Evolutionary conservation across 2,329 filamentous ascomycete species (phyloP).

Genomic region (Myotisia sp.): DNA sequence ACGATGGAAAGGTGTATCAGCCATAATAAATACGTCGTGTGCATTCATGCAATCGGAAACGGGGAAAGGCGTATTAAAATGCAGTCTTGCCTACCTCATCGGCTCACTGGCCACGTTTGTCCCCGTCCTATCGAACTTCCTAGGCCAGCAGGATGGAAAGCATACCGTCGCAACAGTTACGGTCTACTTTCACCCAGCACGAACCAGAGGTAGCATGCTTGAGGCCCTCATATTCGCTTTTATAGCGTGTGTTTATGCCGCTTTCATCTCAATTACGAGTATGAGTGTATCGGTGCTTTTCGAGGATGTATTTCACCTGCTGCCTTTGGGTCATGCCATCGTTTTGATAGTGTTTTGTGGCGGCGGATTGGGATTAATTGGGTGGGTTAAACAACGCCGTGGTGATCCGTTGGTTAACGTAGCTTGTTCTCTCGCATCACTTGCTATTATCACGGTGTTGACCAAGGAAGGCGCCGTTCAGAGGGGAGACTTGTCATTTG

Average conservation of each 20-base stretch:
- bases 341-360: constrained; percentile 75
- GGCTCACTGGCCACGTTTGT: constrained; percentile 79
- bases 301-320: constrained; percentile 49
- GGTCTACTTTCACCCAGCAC: constrained; percentile 85
- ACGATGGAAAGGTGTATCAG: constrained; percentile 19
- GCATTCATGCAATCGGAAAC: constrained; percentile 55
- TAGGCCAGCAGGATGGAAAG: constrained; percentile 79
- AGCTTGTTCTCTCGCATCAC: constrained; percentile 68
- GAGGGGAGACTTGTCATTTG: constrained; percentile 62
- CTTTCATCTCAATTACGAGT: constrained; percentile 61
- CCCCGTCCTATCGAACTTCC: constrained; percentile 52
- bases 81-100: constrained; percentile 74
- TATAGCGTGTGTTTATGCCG: constrained; percentile 64
- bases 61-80: constrained; percentile 74
- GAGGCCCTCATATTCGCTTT: constrained; percentile 67
- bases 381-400: constrained; percentile 70
- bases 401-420: constrained; percentile 71
- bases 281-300: constrained; percentile 82
- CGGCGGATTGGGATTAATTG: constrained; percentile 72
- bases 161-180: constrained; percentile 88
- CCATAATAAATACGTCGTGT: constrained; percentile 33
- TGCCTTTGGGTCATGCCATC: constrained; percentile 59
- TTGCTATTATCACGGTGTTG: constrained; percentile 77
- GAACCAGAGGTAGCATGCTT: constrained; percentile 77
- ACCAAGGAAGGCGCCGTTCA: constrained; percentile 87